phyloP scores from a whole-genome alignment of 2,329 filamentous ascomycete species.

The Blastomyces gilchristii region DNA sequence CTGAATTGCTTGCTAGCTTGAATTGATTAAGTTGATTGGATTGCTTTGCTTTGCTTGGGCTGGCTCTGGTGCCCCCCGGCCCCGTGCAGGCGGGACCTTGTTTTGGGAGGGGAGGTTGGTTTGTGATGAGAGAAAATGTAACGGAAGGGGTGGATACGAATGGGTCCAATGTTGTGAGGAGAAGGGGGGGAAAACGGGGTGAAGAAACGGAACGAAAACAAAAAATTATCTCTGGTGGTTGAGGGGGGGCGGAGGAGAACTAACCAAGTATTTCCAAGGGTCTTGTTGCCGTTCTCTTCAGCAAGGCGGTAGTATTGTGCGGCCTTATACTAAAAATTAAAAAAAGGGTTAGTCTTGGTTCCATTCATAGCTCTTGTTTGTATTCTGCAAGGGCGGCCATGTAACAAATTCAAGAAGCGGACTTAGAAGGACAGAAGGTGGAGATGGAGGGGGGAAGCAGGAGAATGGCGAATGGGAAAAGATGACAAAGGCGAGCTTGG shows the following conservation, averaged over 20 bases:
- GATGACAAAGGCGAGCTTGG: slow-evolving; percentile 12
- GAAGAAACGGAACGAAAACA: background rate
- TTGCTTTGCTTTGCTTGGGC: background rate
- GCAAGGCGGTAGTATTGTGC: slow-evolving; percentile 89
- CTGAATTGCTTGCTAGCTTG: background rate
- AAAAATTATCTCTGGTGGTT: background rate
- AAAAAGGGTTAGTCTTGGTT: slow-evolving; percentile 2
- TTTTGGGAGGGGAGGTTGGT: no score
- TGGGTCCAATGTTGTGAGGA: background rate
- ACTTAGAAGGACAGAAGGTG: background rate
- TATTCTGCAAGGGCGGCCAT: slow-evolving; percentile 1
- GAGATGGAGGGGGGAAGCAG: no score
- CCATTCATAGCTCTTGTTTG: background rate
- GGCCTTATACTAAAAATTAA: slow-evolving; percentile 39
- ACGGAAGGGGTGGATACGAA: background rate
- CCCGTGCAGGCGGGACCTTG: background rate
- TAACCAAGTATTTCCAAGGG: slow-evolving; percentile 88
- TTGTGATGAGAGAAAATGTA: background rate
- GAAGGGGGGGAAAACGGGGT: background rate
- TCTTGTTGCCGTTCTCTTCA: slow-evolving; percentile 79
- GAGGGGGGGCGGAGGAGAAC: background rate
- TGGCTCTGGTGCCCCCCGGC: background rate
- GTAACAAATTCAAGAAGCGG: background rate
- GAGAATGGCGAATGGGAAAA: background rate
- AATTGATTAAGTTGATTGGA: background rate